A percentile compares a stretch with the other conserved stretches of the same genome.
These are phyloP conservation scores for Senna tora DNA, from an alignment of 306 rosid species.

Conservation along the genomic window DNA sequence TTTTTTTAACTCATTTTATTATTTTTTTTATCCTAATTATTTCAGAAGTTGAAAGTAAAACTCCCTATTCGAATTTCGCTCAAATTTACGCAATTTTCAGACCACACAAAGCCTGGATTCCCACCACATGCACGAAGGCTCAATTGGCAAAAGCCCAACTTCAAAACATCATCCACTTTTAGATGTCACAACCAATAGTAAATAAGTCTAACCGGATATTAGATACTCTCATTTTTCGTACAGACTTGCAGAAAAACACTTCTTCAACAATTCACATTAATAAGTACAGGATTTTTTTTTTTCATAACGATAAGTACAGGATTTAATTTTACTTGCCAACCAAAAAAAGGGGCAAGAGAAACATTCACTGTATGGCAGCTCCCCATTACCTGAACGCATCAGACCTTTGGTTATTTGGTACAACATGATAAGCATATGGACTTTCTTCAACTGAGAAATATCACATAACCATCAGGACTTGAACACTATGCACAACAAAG, in stretches of 20 bases:
- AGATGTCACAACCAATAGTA: too few relatives aligned
- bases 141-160: too few relatives aligned
- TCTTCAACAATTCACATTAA: constrained; percentile 17
- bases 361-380: not conserved
- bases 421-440: constrained; percentile 3
- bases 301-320: too few relatives aligned
- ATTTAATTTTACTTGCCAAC: too few relatives aligned
- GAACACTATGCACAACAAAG: constrained; percentile 36
- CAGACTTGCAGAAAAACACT: constrained; percentile 15
- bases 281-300: constrained; percentile 17
- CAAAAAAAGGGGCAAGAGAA: constrained; percentile 18
- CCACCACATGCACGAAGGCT: too few relatives aligned
- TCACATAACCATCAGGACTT: constrained; percentile 23
- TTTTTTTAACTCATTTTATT: too few relatives aligned
- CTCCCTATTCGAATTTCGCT: too few relatives aligned
- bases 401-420: not conserved
- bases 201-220: not conserved
- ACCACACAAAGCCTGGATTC: too few relatives aligned
- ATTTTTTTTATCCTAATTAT: too few relatives aligned
- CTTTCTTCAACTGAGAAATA: constrained; percentile 31
- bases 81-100: too few relatives aligned
- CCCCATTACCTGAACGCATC: constrained; percentile 3
- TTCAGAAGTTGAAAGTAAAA: too few relatives aligned
- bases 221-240: constrained; percentile 19
- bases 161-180: too few relatives aligned